These are phyloP conservation scores for Exophiala viscosa DNA, from an alignment of 2,329 filamentous ascomycete species.

Conservation along the genomic window DNA sequence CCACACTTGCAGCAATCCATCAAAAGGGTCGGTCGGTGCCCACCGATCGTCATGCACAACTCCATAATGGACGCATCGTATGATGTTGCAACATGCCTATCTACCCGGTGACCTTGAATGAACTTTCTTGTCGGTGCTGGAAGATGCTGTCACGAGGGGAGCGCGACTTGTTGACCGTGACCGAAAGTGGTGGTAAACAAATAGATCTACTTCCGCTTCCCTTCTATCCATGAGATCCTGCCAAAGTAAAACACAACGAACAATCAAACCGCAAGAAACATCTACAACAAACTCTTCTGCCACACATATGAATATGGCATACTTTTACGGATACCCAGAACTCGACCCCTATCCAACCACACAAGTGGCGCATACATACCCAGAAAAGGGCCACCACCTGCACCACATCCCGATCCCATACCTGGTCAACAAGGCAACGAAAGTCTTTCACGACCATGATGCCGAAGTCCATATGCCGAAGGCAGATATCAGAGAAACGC, in stretches of 20 bases:
- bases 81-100: constrained; percentile 1
- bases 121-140: constrained; percentile 11
- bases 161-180: too few species aligned
- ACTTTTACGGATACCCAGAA: constrained; percentile 17
- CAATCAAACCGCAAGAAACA: background rate
- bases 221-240: background rate
- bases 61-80: background rate
- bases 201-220: too few species aligned
- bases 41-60: too few species aligned
- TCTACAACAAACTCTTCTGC: background rate
- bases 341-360: constrained; percentile 23
- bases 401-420: constrained; percentile 20
- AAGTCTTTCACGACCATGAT: constrained; percentile 20
- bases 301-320: constrained; percentile 5
- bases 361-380: constrained; percentile 21
- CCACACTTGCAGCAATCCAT: constrained; percentile 4
- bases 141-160: too few species aligned
- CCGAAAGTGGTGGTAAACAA: too few species aligned
- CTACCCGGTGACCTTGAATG: constrained; percentile 2
- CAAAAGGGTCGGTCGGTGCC: too few species aligned
- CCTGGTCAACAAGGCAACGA: constrained; percentile 19
- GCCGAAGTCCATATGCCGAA: constrained; percentile 18
- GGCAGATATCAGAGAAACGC: constrained; percentile 25
- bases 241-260: constrained; percentile 1
- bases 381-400: constrained; percentile 20